Conservation (phyloP, 495 filamentous ascomycete genomes). For the Tuber magnatum region DNA sequence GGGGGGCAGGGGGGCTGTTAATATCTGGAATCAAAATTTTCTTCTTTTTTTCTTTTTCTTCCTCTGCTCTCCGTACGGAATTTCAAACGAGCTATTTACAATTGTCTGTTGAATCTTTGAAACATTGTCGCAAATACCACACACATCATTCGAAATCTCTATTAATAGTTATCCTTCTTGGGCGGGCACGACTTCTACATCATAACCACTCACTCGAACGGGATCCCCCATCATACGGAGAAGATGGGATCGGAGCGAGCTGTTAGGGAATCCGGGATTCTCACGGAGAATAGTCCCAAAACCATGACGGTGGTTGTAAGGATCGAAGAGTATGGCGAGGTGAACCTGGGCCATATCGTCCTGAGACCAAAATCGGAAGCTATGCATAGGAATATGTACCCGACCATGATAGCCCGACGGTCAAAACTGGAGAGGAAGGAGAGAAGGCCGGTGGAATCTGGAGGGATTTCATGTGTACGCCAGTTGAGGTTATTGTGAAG, state of each 20-base stretch:
- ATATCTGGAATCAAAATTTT: background rate
- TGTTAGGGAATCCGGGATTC: background rate
- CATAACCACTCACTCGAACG: background rate
- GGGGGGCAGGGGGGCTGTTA: background rate
- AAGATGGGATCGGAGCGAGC: background rate
- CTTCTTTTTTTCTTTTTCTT: no score
- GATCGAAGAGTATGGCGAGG: background rate
- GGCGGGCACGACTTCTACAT: background rate
- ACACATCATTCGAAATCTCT: background rate
- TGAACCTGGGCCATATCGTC: background rate
- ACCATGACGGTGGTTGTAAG: background rate
- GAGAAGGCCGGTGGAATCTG: background rate
- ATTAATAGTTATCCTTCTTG: background rate
- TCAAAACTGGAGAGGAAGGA: background rate
- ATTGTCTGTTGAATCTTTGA: background rate
- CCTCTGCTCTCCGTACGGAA: background rate
- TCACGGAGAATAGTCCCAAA: background rate
- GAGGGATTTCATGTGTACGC: background rate
- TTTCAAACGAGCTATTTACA: background rate
- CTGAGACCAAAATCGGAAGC: background rate
- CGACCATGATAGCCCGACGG: background rate
- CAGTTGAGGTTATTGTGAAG: background rate
- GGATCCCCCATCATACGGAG: background rate
- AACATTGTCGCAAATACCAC: background rate
- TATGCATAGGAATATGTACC: conserved; percentile 5